Evolutionary conservation across 805 yeast species (phyloP), one percentile per base, ranked within the genome.

Genomic region (Candida odintsovae): DNA sequence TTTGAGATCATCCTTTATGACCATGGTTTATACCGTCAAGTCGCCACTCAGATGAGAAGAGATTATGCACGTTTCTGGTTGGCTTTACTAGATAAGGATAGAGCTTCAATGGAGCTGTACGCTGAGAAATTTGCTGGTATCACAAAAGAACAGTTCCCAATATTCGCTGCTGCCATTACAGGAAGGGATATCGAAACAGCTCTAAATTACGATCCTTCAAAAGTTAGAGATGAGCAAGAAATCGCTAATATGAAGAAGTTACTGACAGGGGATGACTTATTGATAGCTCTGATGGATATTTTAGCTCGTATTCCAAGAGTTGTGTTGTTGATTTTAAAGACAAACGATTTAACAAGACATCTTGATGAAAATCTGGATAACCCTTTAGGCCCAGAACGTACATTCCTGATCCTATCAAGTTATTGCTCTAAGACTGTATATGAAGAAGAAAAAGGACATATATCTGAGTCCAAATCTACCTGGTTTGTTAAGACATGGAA

Each of bases 51-150:
- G 45, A 78, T 85, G 77, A 79, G 95, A 51, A 70, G 89, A 18
- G 83, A 85, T 50, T 94, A 94, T 63, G 86, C 97, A 1, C 85
- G 81, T 51, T 88, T 94, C 61, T 94, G 99, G 99, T 69, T 94
- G 18, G 88, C 97, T 0, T 68, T 94, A 43, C 66, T 94, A 48
- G 92, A 89, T 54, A 76, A 77, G 37, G 80, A 90, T 61, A 73
- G 75, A 12, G 75, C 70, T 2, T 68, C 69, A 15, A 88, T 94
- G 95, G 73, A 76, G 48, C 54, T 70, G 40, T 87, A 89, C 62
- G 95, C 97, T 20, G 76, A 78, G 43, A 75, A 70, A 55, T 83
- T 94, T 66, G 95, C 97, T 2, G 82, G 86, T 19, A 81, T 94
- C 29, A 67, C 69, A 33, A 92, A 85, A 25, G 82, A 81, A 8